A percentile compares a stretch with the other conserved stretches of the same genome.
Evolutionary conservation across 805 yeast species (phyloP).

Genomic region (Kazachstania martiniae): DNA sequence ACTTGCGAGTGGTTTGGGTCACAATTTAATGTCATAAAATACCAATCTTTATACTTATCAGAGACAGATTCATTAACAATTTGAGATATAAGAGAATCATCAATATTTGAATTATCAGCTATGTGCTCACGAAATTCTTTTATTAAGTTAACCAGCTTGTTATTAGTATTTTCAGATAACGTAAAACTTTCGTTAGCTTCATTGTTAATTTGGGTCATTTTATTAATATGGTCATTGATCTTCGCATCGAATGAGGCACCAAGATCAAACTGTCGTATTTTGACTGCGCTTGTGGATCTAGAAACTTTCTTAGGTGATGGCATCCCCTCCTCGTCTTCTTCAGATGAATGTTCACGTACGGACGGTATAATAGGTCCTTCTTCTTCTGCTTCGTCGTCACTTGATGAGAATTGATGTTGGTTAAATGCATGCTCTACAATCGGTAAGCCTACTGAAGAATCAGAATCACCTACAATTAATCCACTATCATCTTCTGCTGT

Average conservation of each 20-base stretch:
- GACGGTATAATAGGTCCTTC: too few relatives aligned
- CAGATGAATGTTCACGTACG: too few relatives aligned
- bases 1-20: neutral
- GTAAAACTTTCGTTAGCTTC: neutral
- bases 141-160: neutral
- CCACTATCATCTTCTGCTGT: too few relatives aligned
- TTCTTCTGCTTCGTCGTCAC: too few relatives aligned
- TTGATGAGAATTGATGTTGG: too few relatives aligned
- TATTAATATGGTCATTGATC: constrained; percentile 4
- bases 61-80: constrained; percentile 13
- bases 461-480: too few relatives aligned
- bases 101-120: constrained; percentile 1
- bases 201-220: neutral
- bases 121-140: neutral
- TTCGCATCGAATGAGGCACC: constrained; percentile 14
- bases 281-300: too few relatives aligned
- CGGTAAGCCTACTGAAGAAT: too few relatives aligned
- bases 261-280: constrained; percentile 13
- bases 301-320: too few relatives aligned
- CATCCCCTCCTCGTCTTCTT: too few relatives aligned
- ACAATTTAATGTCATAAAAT: constrained; percentile 12
- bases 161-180: neutral
- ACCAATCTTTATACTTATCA: constrained; percentile 20
- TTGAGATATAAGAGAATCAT: constrained; percentile 11
- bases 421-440: too few relatives aligned